phyloP scores from a whole-genome alignment of 805 yeast genomes.

The Priceomyces carsonii region DNA sequence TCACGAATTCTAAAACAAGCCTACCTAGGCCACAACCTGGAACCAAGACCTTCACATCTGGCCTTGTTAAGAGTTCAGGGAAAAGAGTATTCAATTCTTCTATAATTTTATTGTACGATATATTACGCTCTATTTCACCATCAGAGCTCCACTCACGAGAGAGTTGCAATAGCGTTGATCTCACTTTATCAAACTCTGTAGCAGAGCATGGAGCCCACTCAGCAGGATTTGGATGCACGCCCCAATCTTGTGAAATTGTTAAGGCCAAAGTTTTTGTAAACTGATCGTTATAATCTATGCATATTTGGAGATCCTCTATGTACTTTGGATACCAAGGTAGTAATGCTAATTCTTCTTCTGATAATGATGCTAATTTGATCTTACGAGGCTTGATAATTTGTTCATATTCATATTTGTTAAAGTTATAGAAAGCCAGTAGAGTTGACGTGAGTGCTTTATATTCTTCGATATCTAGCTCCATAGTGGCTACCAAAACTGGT shows the following conservation, averaged over 20 bases:
- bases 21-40: conserved; percentile 72
- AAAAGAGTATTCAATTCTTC: conserved; percentile 30
- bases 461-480: conserved; percentile 28
- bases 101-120: conserved; percentile 40
- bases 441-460: conserved; percentile 37
- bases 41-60: conserved; percentile 45
- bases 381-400: conserved; percentile 33
- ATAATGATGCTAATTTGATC: conserved; percentile 27
- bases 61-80: conserved; percentile 39
- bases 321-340: conserved; percentile 54
- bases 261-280: conserved; percentile 47
- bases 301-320: conserved; percentile 37
- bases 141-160: conserved; percentile 62
- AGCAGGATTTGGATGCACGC: conserved; percentile 34
- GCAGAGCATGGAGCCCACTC: conserved; percentile 44
- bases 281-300: conserved; percentile 45
- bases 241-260: conserved; percentile 52
- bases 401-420: conserved; percentile 32
- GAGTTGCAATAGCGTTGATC: conserved; percentile 56
- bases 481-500: not conserved
- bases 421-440: conserved; percentile 34
- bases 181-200: conserved; percentile 57
- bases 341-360: conserved; percentile 39
- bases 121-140: conserved; percentile 47
- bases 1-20: conserved; percentile 55